Conservation (phyloP, 805 yeast species). For the Priceomyces castillae region DNA sequence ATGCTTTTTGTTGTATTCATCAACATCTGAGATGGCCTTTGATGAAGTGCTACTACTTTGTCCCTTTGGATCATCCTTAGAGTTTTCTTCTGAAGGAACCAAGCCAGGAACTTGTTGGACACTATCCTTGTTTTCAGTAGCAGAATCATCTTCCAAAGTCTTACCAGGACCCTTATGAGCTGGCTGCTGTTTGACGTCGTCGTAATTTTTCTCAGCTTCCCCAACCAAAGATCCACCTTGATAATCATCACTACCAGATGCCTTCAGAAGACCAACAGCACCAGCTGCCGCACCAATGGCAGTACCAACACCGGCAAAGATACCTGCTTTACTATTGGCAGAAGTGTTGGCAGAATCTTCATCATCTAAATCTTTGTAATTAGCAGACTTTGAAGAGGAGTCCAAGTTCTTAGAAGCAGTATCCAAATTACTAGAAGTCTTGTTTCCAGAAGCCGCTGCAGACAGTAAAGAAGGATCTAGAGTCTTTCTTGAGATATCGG, state of each 20-base stretch:
- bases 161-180: slow-evolving; percentile 6
- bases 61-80: slow-evolving; percentile 1
- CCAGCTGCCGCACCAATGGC: slow-evolving; percentile 6
- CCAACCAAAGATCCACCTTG: slow-evolving; percentile 16
- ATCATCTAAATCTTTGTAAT: neutral
- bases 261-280: slow-evolving; percentile 4
- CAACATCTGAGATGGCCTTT: slow-evolving; percentile 8
- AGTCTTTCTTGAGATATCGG: neutral
- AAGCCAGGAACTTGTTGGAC: slow-evolving; percentile 21
- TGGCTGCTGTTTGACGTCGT: slow-evolving; percentile 14
- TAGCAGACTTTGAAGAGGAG: neutral
- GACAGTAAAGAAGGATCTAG: neutral
- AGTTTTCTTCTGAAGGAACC: slow-evolving; percentile 5
- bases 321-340: neutral
- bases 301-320: slow-evolving; percentile 4
- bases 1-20: slow-evolving; percentile 25
- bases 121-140: slow-evolving; percentile 5
- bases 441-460: neutral
- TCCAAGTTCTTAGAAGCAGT: neutral
- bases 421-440: neutral
- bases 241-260: neutral
- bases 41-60: neutral
- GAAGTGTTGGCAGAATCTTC: neutral
- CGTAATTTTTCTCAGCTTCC: slow-evolving; percentile 16
- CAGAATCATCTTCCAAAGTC: slow-evolving; percentile 3